Conservation (phyloP, 2,329 filamentous ascomycete genomes). For the Ceratocystis papillata region DNA sequence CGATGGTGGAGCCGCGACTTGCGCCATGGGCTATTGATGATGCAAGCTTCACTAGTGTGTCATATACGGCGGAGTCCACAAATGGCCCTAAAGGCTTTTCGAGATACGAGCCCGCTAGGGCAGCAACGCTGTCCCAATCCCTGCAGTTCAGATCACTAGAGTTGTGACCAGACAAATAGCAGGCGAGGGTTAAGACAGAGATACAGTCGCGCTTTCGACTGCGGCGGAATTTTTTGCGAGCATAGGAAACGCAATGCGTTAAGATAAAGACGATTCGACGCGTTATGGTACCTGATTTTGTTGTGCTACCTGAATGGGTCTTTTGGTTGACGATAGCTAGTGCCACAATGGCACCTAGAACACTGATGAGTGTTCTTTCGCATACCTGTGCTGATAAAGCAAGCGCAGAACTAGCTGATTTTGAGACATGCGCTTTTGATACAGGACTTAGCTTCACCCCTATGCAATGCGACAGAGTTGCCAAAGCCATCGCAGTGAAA, state of each 20-base stretch:
- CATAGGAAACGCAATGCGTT: constrained; percentile 13
- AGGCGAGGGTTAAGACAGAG: constrained; percentile 14
- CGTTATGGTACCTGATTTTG: constrained; percentile 13
- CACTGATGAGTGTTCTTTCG: constrained; percentile 21
- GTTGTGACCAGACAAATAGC: constrained; percentile 10
- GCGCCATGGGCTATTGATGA: constrained; percentile 40
- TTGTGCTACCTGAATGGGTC: not conserved
- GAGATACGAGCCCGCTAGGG: constrained; percentile 6
- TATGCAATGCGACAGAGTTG: constrained; percentile 10
- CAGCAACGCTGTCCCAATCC: constrained; percentile 7
- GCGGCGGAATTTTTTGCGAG: constrained; percentile 12
- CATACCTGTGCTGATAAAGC: constrained; percentile 15
- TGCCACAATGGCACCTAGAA: constrained; percentile 18
- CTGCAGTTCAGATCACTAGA: constrained; percentile 11
- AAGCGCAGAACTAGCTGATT: not conserved
- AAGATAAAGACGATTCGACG: constrained; percentile 18
- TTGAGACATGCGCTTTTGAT: not conserved
- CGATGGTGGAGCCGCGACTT: constrained; percentile 34
- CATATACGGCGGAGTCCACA: constrained; percentile 26
- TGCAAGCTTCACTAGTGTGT: constrained; percentile 33
- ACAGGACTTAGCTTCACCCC: not conserved
- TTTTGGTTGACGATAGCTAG: constrained; percentile 17
- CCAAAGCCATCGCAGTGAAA: constrained; percentile 22
- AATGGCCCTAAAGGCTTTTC: not conserved
- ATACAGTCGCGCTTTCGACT: constrained; percentile 17